These are phyloP conservation scores for Gardenia jasminoides DNA, from an alignment of 257 asterid species.

Conservation along the genomic window DNA sequence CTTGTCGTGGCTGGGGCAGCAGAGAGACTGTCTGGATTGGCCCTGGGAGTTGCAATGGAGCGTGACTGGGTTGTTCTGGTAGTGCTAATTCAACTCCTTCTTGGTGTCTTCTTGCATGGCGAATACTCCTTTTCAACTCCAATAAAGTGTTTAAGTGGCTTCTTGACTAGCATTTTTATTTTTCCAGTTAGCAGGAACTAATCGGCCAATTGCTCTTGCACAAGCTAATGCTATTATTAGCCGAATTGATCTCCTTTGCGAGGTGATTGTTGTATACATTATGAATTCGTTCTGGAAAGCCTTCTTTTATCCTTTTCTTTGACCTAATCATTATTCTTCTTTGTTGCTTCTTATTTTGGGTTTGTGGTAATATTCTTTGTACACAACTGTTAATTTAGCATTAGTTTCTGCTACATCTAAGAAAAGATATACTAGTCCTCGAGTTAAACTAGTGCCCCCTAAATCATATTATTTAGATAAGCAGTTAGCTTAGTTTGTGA, in stretches of 20 bases:
- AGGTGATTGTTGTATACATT: conserved; percentile 46
- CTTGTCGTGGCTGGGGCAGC: conserved; percentile 78
- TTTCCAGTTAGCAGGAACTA: conserved; percentile 84
- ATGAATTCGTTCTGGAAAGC: conserved; percentile 16
- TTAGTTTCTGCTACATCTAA: conserved; percentile 1
- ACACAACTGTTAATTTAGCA: not conserved
- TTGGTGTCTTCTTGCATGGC: conserved; percentile 3
- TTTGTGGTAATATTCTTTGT: not conserved
- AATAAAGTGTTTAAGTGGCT: not conserved
- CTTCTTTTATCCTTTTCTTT: not conserved
- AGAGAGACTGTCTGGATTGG: conserved; percentile 90
- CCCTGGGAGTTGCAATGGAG: conserved; percentile 90
- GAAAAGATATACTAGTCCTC: not conserved
- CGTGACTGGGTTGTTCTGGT: conserved; percentile 99
- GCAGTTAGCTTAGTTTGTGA: not conserved
- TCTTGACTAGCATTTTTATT: conserved; percentile 17
- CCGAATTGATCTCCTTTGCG: conserved; percentile 86
- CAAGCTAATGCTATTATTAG: conserved; percentile 87
- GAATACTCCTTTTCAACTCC: conserved; percentile 6
- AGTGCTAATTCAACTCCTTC: conserved; percentile 17
- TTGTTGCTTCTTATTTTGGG: not conserved
- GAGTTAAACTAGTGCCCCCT: not conserved
- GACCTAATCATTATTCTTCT: not conserved
- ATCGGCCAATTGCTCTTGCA: conserved; percentile 92
- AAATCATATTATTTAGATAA: not conserved